phyloP scores from a whole-genome alignment of 2,329 filamentous ascomycete genomes.

The Knufia fluminis region DNA sequence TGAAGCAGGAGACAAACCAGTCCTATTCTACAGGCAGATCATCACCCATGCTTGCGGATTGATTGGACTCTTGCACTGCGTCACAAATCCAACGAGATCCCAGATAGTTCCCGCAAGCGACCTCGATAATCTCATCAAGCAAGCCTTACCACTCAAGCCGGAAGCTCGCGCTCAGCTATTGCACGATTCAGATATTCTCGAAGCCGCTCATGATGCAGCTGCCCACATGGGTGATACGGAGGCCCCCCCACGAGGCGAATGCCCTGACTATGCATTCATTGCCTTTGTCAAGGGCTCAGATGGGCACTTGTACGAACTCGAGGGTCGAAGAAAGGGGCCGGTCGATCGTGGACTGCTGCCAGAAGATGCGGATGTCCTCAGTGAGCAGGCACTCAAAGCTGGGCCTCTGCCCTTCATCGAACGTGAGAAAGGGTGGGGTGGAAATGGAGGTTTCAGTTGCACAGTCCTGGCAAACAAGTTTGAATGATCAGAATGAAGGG shows the following conservation, averaged over 20 bases:
- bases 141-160: conserved; percentile 37
- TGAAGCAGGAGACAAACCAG: conserved; percentile 42
- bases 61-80: conserved; percentile 48
- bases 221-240: conserved; percentile 22
- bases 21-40: conserved; percentile 52
- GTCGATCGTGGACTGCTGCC: conserved; percentile 24
- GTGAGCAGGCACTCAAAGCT: conserved; percentile 24
- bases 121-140: conserved; percentile 37
- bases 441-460: conserved; percentile 18
- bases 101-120: conserved; percentile 36
- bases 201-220: conserved; percentile 21
- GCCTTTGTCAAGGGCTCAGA: conserved; percentile 28
- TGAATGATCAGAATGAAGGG: no score
- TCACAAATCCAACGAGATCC: conserved; percentile 40
- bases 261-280: conserved; percentile 25
- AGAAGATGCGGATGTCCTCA: conserved; percentile 27
- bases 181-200: conserved; percentile 35
- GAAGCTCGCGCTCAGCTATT: conserved; percentile 42
- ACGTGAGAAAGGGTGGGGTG: conserved; percentile 16
- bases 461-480: conserved; percentile 15
- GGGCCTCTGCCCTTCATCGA: conserved; percentile 24
- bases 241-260: conserved; percentile 20
- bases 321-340: conserved; percentile 27
- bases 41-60: conserved; percentile 49
- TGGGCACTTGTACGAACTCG: conserved; percentile 29